Evolutionary conservation across 768 basidiomycete species (phyloP).

Genomic region (Naganishia vishniacii): DNA sequence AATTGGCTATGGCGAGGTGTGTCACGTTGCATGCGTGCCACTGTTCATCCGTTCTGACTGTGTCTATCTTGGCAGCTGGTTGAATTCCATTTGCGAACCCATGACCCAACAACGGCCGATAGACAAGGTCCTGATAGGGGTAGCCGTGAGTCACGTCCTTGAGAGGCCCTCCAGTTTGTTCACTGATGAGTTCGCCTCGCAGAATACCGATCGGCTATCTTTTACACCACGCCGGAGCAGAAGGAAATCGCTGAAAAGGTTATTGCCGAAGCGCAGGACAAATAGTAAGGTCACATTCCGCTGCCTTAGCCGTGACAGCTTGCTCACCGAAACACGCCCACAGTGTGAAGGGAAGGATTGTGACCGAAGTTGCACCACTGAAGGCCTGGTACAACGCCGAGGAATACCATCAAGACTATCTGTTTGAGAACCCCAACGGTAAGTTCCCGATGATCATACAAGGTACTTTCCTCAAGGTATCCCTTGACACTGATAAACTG

Average conservation of each 20-base stretch:
- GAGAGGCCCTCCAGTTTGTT: no score
- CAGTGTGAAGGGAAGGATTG: slow-evolving; percentile 64
- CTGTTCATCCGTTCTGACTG: neutral
- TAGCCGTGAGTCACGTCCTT: slow-evolving; percentile 55
- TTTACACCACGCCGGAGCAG: slow-evolving; percentile 70
- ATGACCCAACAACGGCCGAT: slow-evolving; percentile 82
- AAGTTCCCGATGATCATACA: neutral
- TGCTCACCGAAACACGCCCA: no score
- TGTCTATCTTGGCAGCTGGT: slow-evolving; percentile 54
- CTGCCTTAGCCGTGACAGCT: no score
- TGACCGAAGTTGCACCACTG: slow-evolving; percentile 66
- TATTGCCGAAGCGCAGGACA: slow-evolving; percentile 73
- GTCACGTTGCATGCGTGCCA: no score
- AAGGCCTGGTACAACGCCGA: slow-evolving; percentile 65
- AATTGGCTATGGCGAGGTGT: slow-evolving; percentile 67
- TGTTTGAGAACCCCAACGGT: slow-evolving; percentile 74
- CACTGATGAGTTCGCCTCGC: slow-evolving; percentile 17
- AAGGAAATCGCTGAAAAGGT: slow-evolving; percentile 65
- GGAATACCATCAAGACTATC: slow-evolving; percentile 52
- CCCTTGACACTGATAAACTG: neutral
- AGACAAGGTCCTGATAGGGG: slow-evolving; percentile 72
- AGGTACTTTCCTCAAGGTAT: neutral
- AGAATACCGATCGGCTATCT: slow-evolving; percentile 95
- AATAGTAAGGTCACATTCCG: slow-evolving; percentile 64
- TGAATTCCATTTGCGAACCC: slow-evolving; percentile 91